Evolutionary conservation across 257 asterid species (phyloP).

Genomic region (Salvia splendens): DNA sequence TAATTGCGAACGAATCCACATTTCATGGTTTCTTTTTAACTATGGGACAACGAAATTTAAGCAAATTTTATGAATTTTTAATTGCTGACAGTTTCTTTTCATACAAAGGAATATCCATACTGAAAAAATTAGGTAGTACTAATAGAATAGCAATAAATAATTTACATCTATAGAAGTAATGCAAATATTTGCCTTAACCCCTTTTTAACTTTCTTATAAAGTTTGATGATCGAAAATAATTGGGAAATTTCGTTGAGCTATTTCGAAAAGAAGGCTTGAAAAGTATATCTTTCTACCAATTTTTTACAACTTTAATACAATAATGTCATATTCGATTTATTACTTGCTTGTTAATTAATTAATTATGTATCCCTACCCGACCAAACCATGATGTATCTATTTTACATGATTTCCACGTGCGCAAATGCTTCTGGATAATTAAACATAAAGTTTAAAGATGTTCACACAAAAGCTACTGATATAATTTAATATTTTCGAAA

Average conservation of each 20-base stretch:
- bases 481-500: neutral
- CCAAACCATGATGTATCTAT: constrained; percentile 17
- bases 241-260: constrained; percentile 9
- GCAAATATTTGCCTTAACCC: no score
- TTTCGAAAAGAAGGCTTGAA: neutral
- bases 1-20: no score
- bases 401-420: constrained; percentile 34
- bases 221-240: neutral
- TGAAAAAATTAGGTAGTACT: no score
- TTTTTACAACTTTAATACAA: neutral
- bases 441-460: neutral
- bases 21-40: no score
- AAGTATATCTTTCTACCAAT: neutral
- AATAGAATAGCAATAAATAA: no score
- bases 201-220: neutral
- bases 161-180: no score
- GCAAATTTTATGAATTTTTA: no score
- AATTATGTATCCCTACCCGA: constrained; percentile 5
- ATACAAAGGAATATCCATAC: no score
- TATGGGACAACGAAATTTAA: no score
- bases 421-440: constrained; percentile 25
- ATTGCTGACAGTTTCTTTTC: no score
- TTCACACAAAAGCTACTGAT: neutral
- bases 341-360: constrained; percentile 7
- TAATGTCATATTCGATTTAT: neutral